phyloP scores from a whole-genome alignment of 139 green algal species.

The Spirogloea muscicola region DNA sequence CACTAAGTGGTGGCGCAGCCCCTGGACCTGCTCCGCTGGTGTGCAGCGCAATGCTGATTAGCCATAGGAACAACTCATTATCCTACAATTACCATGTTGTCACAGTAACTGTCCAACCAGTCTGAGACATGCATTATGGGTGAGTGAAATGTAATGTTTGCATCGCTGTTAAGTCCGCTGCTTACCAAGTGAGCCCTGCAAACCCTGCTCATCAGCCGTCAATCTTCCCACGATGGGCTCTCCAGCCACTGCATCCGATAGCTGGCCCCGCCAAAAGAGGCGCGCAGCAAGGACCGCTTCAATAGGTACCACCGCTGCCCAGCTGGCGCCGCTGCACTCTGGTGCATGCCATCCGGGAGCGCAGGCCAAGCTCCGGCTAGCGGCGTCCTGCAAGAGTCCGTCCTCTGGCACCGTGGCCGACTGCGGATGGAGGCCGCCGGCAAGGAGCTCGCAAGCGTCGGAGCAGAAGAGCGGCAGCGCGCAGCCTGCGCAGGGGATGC shows the following conservation, averaged over 20 bases:
- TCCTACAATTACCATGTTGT: neutral
- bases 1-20: neutral
- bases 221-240: neutral
- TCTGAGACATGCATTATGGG: too few relatives aligned
- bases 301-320: conserved; percentile 8
- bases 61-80: neutral
- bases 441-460: too few relatives aligned
- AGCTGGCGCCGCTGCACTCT: conserved; percentile 14
- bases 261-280: neutral
- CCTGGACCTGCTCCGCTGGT: neutral
- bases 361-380: too few relatives aligned
- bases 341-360: too few relatives aligned
- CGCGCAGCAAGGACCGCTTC: conserved; percentile 10
- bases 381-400: too few relatives aligned
- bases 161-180: too few relatives aligned
- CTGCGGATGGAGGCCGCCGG: too few relatives aligned
- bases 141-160: too few relatives aligned
- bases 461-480: too few relatives aligned
- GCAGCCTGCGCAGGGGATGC: too few relatives aligned
- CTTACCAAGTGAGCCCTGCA: neutral
- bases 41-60: neutral
- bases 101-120: neutral
- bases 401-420: too few relatives aligned
- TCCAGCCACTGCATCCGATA: too few relatives aligned
- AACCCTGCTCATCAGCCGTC: neutral